phyloP scores from a whole-genome alignment of 352 stramenopile genomes.

The Globisporangium middletonii region DNA sequence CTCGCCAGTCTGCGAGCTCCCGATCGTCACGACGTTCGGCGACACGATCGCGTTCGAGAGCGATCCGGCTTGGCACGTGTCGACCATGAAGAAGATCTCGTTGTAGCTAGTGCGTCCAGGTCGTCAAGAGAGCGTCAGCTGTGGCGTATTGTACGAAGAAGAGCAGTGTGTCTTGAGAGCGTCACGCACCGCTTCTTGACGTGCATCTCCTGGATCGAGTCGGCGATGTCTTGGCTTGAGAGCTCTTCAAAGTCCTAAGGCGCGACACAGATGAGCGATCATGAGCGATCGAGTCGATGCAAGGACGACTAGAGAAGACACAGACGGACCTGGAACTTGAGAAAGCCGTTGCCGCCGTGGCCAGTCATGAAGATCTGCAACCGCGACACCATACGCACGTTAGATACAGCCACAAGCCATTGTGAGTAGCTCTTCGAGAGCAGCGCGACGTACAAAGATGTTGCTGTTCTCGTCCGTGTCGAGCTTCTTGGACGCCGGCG shows the following conservation, averaged over 20 bases:
- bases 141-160: not conserved
- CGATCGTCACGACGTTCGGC: slow-evolving; percentile 91
- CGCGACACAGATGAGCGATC: not conserved
- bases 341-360: slow-evolving; percentile 95
- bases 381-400: not conserved
- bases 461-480: slow-evolving; percentile 87
- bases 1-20: slow-evolving; percentile 87
- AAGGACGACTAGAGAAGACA: not conserved
- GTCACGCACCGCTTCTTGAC: slow-evolving; percentile 74
- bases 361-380: slow-evolving; percentile 88
- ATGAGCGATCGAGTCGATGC: not conserved
- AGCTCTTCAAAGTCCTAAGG: slow-evolving; percentile 93
- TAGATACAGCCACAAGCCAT: slow-evolving; percentile 6
- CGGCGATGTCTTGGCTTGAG: slow-evolving; percentile 91
- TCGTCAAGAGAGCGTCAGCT: not conserved
- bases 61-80: slow-evolving; percentile 96
- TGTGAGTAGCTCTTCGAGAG: slow-evolving; percentile 18
- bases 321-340: slow-evolving; percentile 93
- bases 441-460: slow-evolving; percentile 74
- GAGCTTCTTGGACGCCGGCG: slow-evolving; percentile 84
- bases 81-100: slow-evolving; percentile 96
- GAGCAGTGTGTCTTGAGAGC: not conserved
- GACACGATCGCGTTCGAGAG: slow-evolving; percentile 82
- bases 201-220: slow-evolving; percentile 93
- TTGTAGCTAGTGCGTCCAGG: slow-evolving; percentile 64